Percentiles rank a stretch among this genome's conserved stretches.
Conservation (phyloP, 371 early-diverging fungal species). For the Mucor plumbeus region DNA sequence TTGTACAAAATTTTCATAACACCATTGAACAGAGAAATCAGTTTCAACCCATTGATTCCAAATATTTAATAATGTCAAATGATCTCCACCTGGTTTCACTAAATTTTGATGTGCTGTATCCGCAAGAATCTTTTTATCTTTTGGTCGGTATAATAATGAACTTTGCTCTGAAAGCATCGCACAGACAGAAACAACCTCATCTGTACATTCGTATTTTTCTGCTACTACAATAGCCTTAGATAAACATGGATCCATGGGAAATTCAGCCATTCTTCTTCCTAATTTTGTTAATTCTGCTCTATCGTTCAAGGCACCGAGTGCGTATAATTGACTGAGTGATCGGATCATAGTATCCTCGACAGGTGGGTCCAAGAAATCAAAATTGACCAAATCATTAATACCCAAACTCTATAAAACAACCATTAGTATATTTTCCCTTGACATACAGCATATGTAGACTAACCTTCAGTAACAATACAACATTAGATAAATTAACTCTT, state of each 20-base stretch:
- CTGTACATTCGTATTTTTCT: conserved; percentile 91
- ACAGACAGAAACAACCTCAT: conserved; percentile 88
- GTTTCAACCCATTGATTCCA: conserved; percentile 97
- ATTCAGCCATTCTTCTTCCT: conserved; percentile 98
- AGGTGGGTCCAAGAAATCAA: conserved; percentile 99
- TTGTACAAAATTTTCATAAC: conserved; percentile 96
- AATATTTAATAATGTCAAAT: conserved; percentile 87
- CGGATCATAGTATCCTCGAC: conserved; percentile 92
- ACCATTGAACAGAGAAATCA: conserved; percentile 93
- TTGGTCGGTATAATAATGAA: conserved; percentile 92
- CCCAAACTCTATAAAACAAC: conserved; percentile 73
- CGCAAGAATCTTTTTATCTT: conserved; percentile 91
- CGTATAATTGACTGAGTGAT: conserved; percentile 94
- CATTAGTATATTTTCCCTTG: conserved; percentile 4
- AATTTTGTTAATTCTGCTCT: conserved; percentile 94
- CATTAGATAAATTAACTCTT: conserved; percentile 90
- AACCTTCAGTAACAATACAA: conserved; percentile 91
- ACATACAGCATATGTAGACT: not conserved
- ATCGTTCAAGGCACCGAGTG: conserved; percentile 94
- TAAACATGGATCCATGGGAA: conserved; percentile 96
- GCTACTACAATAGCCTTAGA: conserved; percentile 93
- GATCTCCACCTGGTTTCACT: conserved; percentile 89
- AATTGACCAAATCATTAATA: conserved; percentile 93
- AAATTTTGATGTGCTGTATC: conserved; percentile 93
- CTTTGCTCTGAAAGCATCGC: conserved; percentile 94